These are phyloP conservation scores for Paecilomyces formosus DNA, from an alignment of 2,329 filamentous ascomycete species.

Conservation along the genomic window DNA sequence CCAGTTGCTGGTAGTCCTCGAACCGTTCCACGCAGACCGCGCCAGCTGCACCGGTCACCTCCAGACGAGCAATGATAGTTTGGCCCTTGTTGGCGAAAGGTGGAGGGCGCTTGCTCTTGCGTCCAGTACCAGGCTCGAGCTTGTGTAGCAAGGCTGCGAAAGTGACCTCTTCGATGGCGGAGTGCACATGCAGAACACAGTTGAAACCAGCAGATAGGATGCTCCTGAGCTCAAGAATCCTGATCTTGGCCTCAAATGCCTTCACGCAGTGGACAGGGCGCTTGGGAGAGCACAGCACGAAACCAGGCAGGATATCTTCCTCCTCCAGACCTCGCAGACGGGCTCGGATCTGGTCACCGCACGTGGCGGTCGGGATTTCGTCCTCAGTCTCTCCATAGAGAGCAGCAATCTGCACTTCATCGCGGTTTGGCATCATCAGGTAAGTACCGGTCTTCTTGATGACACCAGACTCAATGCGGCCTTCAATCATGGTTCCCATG, in stretches of 20 bases:
- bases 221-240: conserved; percentile 86
- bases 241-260: conserved; percentile 92
- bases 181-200: conserved; percentile 95
- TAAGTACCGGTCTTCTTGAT: conserved; percentile 82
- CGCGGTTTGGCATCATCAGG: conserved; percentile 93
- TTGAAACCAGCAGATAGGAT: conserved; percentile 95
- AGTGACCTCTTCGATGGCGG: conserved; percentile 94
- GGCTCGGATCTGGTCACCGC: conserved; percentile 89
- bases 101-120: conserved; percentile 88
- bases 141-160: conserved; percentile 85
- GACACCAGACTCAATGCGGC: conserved; percentile 91
- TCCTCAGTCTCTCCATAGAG: conserved; percentile 96
- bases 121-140: conserved; percentile 85
- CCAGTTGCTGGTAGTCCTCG: conserved; percentile 91
- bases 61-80: conserved; percentile 85
- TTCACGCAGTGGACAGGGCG: conserved; percentile 84
- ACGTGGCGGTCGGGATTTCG: conserved; percentile 71
- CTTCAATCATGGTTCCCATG: conserved; percentile 95
- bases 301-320: conserved; percentile 91
- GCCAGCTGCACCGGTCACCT: conserved; percentile 77
- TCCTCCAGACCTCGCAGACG: conserved; percentile 93
- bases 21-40: conserved; percentile 90
- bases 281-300: conserved; percentile 92
- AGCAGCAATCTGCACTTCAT: conserved; percentile 70
- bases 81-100: conserved; percentile 75